phyloP scores from a whole-genome alignment of 345 rosid species.

The Brassica cretica region DNA sequence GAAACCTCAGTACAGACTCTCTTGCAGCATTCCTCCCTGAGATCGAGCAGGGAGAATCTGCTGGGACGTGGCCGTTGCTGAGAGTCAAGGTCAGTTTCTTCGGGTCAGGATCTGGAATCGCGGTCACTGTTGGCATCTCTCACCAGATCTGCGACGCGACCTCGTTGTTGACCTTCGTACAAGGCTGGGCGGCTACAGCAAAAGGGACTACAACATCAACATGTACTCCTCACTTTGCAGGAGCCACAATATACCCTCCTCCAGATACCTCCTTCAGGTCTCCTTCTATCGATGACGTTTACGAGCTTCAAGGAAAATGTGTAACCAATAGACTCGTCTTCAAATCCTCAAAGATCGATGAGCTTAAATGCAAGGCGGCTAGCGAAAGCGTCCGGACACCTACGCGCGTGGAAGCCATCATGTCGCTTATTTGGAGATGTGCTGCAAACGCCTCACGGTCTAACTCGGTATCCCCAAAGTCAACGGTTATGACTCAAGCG shows the following conservation, averaged over 20 bases:
- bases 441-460: conserved; percentile 8
- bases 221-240: background rate
- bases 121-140: background rate
- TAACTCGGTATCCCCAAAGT: background rate
- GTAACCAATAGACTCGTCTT: conserved; percentile 22
- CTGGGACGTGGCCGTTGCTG: background rate
- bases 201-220: background rate
- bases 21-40: background rate
- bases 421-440: conserved; percentile 38
- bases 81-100: background rate
- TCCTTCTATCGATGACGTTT: background rate
- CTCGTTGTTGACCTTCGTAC: background rate
- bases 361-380: conserved; percentile 31
- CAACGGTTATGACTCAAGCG: conserved; percentile 21
- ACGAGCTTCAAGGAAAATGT: background rate
- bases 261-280: background rate
- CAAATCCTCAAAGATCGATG: conserved; percentile 28
- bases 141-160: background rate
- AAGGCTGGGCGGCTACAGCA: background rate
- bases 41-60: background rate
- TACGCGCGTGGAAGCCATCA: conserved; percentile 41
- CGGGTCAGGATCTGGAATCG: background rate
- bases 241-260: background rate
- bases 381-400: conserved; percentile 23
- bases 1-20: background rate